Base-by-base conservation (phyloP, 2,329 filamentous ascomycete species). In the Clonostachys byssicola region DNA sequence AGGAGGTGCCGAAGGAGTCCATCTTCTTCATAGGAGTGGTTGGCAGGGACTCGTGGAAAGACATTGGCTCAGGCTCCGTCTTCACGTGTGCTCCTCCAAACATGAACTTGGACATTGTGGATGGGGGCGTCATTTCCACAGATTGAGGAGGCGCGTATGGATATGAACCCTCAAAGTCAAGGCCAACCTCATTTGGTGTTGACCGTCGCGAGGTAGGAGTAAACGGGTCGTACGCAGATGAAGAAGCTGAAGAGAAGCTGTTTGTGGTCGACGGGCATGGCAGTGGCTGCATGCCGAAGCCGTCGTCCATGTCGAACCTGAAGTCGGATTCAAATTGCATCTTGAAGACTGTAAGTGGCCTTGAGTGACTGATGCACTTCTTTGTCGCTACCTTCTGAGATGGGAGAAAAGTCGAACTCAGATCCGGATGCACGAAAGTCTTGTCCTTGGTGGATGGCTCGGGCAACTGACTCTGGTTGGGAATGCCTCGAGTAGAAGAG, bases 191-290 rank as follows among this genome's bases (percentile, higher is more conserved):
- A 52, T 68, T 61, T 9, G 71, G 69, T 16, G 69, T 69, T 41
- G 71, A 73, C 47, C 70, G 66, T 57, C 68, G 62, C 47, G 72
- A 73, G 33, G 62, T 66, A 41, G n/a, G 38, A 39, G 71, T 74
- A 50, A 67, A 73, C 23, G 70, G 63, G 39, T 70, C 70, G 62
- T 70, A 73, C 45, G 58, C 54, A 34, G 67, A 69, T 30, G 57
- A 57, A 4, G 66, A 68, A 33, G 63, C 60, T 9, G 67, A 67
- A 7, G 68, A 70, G 53, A 68, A 71, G 59, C 66, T 71, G 36
- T 56, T 60, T 34, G 58, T 55, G 36, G 62, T 56, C 18, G 64
- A 65, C 14, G 65, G 60, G 48, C 62, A 67, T 36, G 64, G 57
- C 55, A 70, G 59, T 51, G 61, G 46, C 52, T 66, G 65, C 51